These are phyloP conservation scores for Akanthomyces lecanii DNA, from an alignment of 2,329 filamentous ascomycete species.

Conservation along the genomic window DNA sequence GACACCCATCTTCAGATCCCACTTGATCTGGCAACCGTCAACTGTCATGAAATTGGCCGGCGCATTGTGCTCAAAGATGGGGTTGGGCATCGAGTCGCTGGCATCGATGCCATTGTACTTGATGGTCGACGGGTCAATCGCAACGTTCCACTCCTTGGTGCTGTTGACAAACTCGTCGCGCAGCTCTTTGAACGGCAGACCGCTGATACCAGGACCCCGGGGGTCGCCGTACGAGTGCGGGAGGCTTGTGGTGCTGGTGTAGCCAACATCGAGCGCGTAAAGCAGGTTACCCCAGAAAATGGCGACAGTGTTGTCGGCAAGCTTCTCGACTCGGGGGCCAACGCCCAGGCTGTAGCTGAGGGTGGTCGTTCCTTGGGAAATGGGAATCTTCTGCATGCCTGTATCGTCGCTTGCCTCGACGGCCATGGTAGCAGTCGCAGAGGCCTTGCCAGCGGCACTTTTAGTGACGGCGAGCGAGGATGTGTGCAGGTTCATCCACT, in stretches of 20 bases:
- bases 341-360: constrained; percentile 22
- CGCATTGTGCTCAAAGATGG: constrained; percentile 25
- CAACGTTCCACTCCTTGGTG: constrained; percentile 28
- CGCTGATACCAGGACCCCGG: constrained; percentile 18
- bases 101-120: constrained; percentile 23
- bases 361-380: constrained; percentile 21
- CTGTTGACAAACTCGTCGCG: constrained; percentile 32
- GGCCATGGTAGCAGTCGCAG: neutral
- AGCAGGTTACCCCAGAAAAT: constrained; percentile 42
- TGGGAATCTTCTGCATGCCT: constrained; percentile 22
- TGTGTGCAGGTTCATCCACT: constrained; percentile 21
- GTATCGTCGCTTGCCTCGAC: constrained; percentile 17
- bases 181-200: constrained; percentile 25
- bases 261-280: constrained; percentile 38
- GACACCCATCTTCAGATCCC: constrained; percentile 29
- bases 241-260: constrained; percentile 23
- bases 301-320: constrained; percentile 34
- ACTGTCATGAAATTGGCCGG: constrained; percentile 35
- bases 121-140: constrained; percentile 26
- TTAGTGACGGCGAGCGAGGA: constrained; percentile 20
- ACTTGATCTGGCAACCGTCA: constrained; percentile 35
- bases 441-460: neutral
- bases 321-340: constrained; percentile 22
- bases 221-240: constrained; percentile 23
- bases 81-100: constrained; percentile 26